These are phyloP conservation scores for Starmerella sp. DNA, from an alignment of 805 yeast genomes.

Conservation along the genomic window DNA sequence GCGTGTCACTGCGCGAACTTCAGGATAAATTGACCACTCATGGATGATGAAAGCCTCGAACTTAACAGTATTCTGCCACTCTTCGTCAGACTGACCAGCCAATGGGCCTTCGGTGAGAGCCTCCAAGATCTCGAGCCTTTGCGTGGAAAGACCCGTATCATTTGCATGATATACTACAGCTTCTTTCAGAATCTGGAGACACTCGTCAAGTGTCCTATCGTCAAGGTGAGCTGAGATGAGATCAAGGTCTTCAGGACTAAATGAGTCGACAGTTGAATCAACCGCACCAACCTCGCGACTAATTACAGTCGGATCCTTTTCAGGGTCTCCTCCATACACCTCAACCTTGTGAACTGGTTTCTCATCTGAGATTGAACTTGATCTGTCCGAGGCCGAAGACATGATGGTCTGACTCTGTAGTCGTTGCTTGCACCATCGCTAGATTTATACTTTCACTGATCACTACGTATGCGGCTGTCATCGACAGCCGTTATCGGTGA, in stretches of 20 bases:
- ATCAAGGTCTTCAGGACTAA: constrained; percentile 11
- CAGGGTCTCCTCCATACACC: neutral
- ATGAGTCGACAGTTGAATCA: neutral
- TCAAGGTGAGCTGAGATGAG: constrained; percentile 11
- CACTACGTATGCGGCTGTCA: no score
- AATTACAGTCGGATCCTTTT: neutral
- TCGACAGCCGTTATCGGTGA: no score
- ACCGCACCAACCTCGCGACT: neutral
- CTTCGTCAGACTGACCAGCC: constrained; percentile 17
- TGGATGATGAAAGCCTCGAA: constrained; percentile 36
- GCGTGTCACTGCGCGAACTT: constrained; percentile 45
- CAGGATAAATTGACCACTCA: constrained; percentile 47
- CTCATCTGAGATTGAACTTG: no score
- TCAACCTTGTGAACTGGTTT: no score
- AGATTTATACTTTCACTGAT: no score
- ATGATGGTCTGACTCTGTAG: no score
- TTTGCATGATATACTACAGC: constrained; percentile 34
- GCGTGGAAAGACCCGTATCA: constrained; percentile 39
- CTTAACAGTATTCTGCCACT: constrained; percentile 20
- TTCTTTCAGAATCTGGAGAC: constrained; percentile 33
- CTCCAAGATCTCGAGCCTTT: constrained; percentile 31
- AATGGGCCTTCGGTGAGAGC: constrained; percentile 21
- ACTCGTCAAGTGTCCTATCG: constrained; percentile 31
- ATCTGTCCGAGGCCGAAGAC: no score
- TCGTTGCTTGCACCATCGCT: no score